These are phyloP conservation scores for Botrytis deweyae DNA, from an alignment of 2,329 filamentous ascomycete genomes.

Conservation along the genomic window DNA sequence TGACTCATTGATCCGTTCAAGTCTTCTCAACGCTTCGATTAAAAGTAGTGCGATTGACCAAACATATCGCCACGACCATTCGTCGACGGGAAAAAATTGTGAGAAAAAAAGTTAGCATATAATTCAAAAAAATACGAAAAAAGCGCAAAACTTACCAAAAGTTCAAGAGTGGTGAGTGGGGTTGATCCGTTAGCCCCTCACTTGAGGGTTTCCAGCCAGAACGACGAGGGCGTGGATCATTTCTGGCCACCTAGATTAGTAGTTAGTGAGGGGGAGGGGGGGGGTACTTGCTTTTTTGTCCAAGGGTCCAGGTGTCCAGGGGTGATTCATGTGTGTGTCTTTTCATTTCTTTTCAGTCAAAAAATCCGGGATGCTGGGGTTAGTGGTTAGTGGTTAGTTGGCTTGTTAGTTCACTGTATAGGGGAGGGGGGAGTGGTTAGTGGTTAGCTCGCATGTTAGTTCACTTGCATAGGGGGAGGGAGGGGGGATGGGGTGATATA, in stretches of 20 bases:
- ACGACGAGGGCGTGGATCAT: conserved; percentile 15
- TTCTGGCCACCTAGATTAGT: conserved; percentile 5
- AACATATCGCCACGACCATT: not conserved
- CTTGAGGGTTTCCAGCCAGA: conserved; percentile 17
- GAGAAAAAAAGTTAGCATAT: not conserved
- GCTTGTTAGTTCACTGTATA: not conserved
- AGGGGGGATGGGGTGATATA: too few species aligned
- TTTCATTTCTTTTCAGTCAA: not conserved
- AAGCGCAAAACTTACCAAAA: not conserved
- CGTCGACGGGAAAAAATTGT: not conserved
- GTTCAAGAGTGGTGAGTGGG: too few species aligned
- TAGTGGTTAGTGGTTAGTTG: not conserved
- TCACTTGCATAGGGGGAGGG: not conserved
- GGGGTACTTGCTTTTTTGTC: not conserved
- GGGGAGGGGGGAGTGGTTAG: not conserved
- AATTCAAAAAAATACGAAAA: not conserved
- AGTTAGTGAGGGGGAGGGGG: not conserved
- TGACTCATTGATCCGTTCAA: not conserved
- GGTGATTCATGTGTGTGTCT: not conserved
- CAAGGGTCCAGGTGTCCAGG: not conserved
- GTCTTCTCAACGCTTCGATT: not conserved
- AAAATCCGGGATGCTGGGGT: not conserved
- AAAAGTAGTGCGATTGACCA: not conserved
- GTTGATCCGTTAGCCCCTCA: conserved; percentile 11
- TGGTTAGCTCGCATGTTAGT: not conserved